Evolutionary conservation across 2,329 filamentous ascomycete genomes (phyloP).

Genomic region (Stemphylium vesicarium): DNA sequence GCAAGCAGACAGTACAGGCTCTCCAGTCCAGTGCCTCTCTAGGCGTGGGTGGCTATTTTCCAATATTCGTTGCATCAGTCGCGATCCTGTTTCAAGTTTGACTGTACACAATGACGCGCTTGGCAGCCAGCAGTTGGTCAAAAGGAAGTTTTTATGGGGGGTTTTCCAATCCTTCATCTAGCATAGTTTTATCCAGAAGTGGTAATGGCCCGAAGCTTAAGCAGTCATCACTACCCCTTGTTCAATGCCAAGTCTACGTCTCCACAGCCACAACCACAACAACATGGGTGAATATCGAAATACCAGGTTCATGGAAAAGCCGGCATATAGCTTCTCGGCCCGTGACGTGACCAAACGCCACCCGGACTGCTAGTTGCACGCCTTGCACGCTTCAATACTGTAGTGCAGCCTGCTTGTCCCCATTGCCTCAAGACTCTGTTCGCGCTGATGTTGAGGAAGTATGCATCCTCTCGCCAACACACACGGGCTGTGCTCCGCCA

Average conservation of each 20-base stretch:
- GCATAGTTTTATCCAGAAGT: too few species aligned
- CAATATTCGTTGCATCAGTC: not conserved
- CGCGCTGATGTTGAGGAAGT: not conserved
- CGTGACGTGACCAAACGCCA: not conserved
- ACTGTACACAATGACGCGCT: slow-evolving; percentile 9
- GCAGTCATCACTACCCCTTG: slow-evolving; percentile 2
- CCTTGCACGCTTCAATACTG: not conserved
- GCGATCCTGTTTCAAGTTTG: slow-evolving; percentile 2
- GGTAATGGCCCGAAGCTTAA: not conserved
- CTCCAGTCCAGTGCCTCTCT: slow-evolving; percentile 34
- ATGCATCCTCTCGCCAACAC: not conserved
- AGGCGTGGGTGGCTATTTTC: slow-evolving; percentile 5
- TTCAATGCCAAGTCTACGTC: not conserved
- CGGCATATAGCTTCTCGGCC: not conserved
- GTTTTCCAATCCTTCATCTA: too few species aligned
- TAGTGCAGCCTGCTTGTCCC: too few species aligned
- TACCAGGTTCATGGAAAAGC: not conserved
- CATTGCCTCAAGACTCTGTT: too few species aligned
- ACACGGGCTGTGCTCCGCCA: not conserved
- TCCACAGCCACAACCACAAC: slow-evolving; percentile 13
- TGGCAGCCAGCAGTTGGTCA: not conserved
- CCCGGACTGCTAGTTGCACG: not conserved
- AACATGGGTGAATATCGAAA: slow-evolving; percentile 8
- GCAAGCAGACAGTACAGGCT: slow-evolving; percentile 45
- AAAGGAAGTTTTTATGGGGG: not conserved